A percentile compares a stretch with the other conserved stretches of the same genome.
These are phyloP conservation scores for Magnaporthiopsis poae DNA, from an alignment of 2,329 filamentous ascomycete species.

Conservation along the genomic window DNA sequence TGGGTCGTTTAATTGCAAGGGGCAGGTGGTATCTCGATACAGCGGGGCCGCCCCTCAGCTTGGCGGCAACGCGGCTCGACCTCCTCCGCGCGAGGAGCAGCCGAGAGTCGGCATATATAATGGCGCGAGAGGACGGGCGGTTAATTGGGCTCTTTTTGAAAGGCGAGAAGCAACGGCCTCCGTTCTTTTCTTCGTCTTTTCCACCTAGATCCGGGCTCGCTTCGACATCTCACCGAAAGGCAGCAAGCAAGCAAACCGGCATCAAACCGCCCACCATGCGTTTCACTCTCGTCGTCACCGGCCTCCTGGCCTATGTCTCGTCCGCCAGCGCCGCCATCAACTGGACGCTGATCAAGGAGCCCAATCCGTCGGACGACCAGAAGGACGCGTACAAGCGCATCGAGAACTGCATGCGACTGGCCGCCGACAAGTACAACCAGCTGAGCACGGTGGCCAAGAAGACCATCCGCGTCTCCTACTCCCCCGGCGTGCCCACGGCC, in stretches of 20 bases:
- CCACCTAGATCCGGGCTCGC: background rate
- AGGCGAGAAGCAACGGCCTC: background rate
- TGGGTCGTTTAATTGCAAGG: background rate
- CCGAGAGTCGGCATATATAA: background rate
- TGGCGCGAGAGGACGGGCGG: background rate
- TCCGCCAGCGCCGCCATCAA: slow-evolving; percentile 27
- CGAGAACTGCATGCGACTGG: slow-evolving; percentile 30
- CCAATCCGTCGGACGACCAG: slow-evolving; percentile 33
- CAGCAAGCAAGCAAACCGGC: background rate
- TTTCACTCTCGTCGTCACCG: slow-evolving; percentile 20
- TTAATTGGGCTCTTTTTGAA: background rate
- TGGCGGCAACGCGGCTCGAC: background rate
- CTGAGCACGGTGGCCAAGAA: slow-evolving; percentile 26
- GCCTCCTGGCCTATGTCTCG: slow-evolving; percentile 19
- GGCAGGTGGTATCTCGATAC: background rate
- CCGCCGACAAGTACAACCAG: slow-evolving; percentile 29
- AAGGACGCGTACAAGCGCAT: slow-evolving; percentile 34
- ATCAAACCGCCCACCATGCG: slow-evolving; percentile 23
- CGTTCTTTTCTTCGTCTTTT: background rate
- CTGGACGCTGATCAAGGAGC: slow-evolving; percentile 27
- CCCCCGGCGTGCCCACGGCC: slow-evolving; percentile 34
- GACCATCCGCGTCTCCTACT: slow-evolving; percentile 29
- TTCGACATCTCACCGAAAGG: background rate
- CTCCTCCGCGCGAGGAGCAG: background rate
- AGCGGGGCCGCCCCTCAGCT: no score